phyloP scores from a whole-genome alignment of 345 rosid genomes.

The Passiflora organensis region DNA sequence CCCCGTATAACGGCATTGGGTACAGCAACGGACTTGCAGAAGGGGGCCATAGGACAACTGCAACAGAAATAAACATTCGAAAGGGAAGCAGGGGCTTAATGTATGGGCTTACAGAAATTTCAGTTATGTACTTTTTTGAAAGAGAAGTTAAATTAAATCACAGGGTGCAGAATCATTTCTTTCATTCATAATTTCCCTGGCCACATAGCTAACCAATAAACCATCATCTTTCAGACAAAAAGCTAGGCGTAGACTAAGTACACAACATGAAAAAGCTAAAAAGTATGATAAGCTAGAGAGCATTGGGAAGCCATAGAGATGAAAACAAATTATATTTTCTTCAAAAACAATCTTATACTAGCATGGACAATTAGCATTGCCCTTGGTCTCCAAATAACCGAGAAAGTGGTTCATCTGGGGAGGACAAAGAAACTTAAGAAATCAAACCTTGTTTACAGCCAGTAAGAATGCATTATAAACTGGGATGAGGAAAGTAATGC shows the following conservation, averaged over 20 bases:
- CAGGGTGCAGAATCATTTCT: too few relatives aligned
- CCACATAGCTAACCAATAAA: too few relatives aligned
- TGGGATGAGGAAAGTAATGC: slow-evolving; percentile 94
- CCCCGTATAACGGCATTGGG: slow-evolving; percentile 84
- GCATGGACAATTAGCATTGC: too few relatives aligned
- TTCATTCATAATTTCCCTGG: too few relatives aligned
- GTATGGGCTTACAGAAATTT: not conserved
- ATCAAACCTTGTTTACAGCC: slow-evolving; percentile 72
- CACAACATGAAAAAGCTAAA: not conserved
- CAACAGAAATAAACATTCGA: slow-evolving; percentile 7
- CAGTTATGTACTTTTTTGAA: too few relatives aligned
- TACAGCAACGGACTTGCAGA: slow-evolving; percentile 75
- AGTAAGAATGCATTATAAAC: slow-evolving; percentile 62
- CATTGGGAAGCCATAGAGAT: not conserved
- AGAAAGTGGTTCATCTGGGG: not conserved
- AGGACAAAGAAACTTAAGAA: not conserved
- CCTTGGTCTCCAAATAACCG: not conserved
- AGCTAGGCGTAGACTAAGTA: not conserved
- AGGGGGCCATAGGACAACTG: slow-evolving; percentile 92
- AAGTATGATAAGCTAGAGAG: slow-evolving; percentile 2
- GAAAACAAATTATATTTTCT: not conserved
- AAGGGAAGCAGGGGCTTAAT: not conserved
- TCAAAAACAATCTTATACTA: too few relatives aligned
- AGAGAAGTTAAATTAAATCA: too few relatives aligned
- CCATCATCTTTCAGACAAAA: not conserved